Evolutionary conservation across 805 yeast genomes (phyloP), one percentile per base, ranked within the genome.

Genomic region (Limtongozyma cylindracea): DNA sequence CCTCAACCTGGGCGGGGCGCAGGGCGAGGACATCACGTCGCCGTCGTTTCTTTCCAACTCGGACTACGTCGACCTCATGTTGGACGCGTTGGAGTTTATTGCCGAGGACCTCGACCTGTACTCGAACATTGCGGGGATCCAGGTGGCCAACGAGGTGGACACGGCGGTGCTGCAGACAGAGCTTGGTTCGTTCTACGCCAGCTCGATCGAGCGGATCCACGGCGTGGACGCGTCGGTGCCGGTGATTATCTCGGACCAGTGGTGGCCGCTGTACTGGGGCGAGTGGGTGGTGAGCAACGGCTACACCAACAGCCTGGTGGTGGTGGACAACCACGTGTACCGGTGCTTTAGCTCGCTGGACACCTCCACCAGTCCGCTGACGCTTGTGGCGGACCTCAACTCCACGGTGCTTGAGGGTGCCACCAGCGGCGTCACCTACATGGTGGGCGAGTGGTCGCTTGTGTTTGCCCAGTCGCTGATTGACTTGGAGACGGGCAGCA

Each of bases 361-460:
- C 43, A 66, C 61, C 41, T 27, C 31, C 3, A 73, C 73, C 37
- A 34, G 56, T 6, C 82, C 88, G 1, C 59, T 58, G 12, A 56
- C 62, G 29, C 67, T 77, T 25, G 61, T 67, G 11, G 22, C 43
- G 3, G 78, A 67, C 26, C 50, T 78, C 24, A 45, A 60, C 3
- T 26, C 35, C 1, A 57, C 60, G 19, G 49, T 60, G 3, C 41
- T 63, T 28, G n/a, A n/a, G n/a, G n/a, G n/a, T n/a, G n/a, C n/a
- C n/a, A n/a, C n/a, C n/a, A 30, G 31, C 20, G 55, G 56, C 7
- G 71, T 62, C 2, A 94, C 78, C 37, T 53, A 72, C 24, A 52
- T 77, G 37, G 66, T 78, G 13, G 96, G 96, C 8, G 98, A 84
- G 41, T 84, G 63, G 43, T 76, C 93, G 0, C 76, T 92, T 45